phyloP scores from a whole-genome alignment of 2,329 filamentous ascomycete species.

The Ophiostoma quercus region DNA sequence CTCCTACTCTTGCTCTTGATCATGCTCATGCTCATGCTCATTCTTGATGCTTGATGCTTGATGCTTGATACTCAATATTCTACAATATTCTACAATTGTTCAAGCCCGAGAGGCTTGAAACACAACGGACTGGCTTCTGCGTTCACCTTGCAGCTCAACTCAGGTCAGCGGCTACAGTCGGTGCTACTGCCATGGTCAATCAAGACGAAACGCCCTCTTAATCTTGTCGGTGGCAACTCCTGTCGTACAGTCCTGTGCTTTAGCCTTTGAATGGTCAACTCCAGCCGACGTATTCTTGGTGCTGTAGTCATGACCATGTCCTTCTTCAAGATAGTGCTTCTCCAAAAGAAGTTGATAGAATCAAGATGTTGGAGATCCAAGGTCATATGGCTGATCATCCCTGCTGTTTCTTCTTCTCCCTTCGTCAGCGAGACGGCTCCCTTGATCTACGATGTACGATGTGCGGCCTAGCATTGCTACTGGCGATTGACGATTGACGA shows the following conservation, averaged over 20 bases:
- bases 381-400: background rate
- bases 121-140: background rate
- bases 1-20: background rate
- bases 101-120: background rate
- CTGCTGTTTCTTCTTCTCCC: background rate
- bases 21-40: no score
- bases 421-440: background rate
- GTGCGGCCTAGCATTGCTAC: background rate
- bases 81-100: no score
- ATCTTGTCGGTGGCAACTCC: background rate
- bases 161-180: background rate
- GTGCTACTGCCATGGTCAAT: background rate
- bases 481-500: background rate
- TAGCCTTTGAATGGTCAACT: background rate
- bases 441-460: background rate
- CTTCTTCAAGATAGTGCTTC: background rate
- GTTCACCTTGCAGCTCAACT: background rate
- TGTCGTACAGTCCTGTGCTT: background rate
- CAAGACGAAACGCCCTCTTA: background rate
- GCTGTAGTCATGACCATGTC: constrained; percentile 1
- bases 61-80: background rate
- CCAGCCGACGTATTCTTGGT: background rate
- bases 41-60: no score
- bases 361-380: background rate
- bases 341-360: background rate